Conservation (phyloP, 1,284 basidiomycete species). For the Taiwanofungus camphoratus region DNA sequence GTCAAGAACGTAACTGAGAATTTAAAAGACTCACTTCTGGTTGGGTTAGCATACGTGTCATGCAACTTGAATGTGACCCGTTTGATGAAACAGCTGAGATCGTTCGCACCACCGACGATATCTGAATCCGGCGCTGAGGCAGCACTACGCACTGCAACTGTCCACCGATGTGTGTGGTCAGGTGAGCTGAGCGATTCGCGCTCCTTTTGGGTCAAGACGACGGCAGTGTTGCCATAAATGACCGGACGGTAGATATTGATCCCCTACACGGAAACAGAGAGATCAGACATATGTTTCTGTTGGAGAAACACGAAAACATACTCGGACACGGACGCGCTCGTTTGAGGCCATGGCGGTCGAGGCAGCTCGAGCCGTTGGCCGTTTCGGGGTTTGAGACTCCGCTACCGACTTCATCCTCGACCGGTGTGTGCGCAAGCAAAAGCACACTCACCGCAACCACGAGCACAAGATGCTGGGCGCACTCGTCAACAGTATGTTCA, state of each 20-base stretch:
- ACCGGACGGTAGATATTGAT: constrained; percentile 87
- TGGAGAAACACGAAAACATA: constrained; percentile 32
- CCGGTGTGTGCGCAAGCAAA: constrained; percentile 7
- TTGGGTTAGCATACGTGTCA: constrained; percentile 92
- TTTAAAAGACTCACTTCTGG: constrained; percentile 62
- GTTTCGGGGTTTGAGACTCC: constrained; percentile 24
- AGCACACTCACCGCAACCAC: no score
- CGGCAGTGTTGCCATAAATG: constrained; percentile 95
- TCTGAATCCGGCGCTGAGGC: constrained; percentile 59
- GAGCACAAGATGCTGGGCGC: constrained; percentile 50
- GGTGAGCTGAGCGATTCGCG: constrained; percentile 47
- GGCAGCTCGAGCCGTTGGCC: constrained; percentile 23
- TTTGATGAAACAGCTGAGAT: constrained; percentile 86
- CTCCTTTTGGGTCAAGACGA: constrained; percentile 76
- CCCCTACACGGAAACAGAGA: constrained; percentile 48
- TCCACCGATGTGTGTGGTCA: constrained; percentile 96
- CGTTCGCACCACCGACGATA: constrained; percentile 82
- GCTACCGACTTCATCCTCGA: constrained; percentile 18
- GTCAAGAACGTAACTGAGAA: constrained; percentile 1
- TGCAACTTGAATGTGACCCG: constrained; percentile 97
- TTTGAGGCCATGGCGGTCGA: constrained; percentile 35
- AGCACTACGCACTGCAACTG: constrained; percentile 85
- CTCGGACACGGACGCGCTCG: constrained; percentile 71
- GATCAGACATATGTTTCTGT: constrained; percentile 1
- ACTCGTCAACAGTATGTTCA: constrained; percentile 42